phyloP scores from a whole-genome alignment of 2,329 filamentous ascomycete species.

The Colletotrichum neosansevieriae region DNA sequence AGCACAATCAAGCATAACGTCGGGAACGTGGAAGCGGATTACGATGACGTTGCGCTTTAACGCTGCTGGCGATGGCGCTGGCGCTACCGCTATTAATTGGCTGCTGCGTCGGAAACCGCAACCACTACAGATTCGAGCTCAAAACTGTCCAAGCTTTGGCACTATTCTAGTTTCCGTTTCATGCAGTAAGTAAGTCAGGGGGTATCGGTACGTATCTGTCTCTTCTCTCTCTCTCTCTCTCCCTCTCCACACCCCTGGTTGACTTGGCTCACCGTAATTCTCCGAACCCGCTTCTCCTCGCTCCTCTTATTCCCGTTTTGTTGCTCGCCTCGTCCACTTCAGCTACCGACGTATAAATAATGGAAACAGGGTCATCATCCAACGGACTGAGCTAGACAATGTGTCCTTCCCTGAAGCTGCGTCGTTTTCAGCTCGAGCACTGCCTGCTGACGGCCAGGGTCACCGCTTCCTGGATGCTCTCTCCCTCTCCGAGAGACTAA shows the following conservation, averaged over 20 bases:
- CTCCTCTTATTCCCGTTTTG: neutral
- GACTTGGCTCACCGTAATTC: too few species aligned
- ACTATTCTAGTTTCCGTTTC: constrained; percentile 27
- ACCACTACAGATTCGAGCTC: neutral
- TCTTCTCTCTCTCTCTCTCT: neutral
- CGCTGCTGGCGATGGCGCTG: too few species aligned
- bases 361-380: too few species aligned
- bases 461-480: too few species aligned
- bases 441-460: neutral
- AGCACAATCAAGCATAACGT: neutral
- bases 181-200: constrained; percentile 8
- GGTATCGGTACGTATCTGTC: constrained; percentile 11
- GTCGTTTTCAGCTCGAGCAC: neutral
- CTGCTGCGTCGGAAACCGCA: constrained; percentile 18
- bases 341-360: neutral
- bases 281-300: neutral
- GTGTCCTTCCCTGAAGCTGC: constrained; percentile 4
- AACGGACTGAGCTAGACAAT: neutral
- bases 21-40: neutral
- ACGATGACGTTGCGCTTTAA: too few species aligned
- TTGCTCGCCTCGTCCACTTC: too few species aligned
- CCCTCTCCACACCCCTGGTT: too few species aligned
- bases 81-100: too few species aligned
- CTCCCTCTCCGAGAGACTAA: neutral
- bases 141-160: constrained; percentile 23